phyloP scores from a whole-genome alignment of 2,329 filamentous ascomycete genomes.

The Thielaviopsis ethacetica region DNA sequence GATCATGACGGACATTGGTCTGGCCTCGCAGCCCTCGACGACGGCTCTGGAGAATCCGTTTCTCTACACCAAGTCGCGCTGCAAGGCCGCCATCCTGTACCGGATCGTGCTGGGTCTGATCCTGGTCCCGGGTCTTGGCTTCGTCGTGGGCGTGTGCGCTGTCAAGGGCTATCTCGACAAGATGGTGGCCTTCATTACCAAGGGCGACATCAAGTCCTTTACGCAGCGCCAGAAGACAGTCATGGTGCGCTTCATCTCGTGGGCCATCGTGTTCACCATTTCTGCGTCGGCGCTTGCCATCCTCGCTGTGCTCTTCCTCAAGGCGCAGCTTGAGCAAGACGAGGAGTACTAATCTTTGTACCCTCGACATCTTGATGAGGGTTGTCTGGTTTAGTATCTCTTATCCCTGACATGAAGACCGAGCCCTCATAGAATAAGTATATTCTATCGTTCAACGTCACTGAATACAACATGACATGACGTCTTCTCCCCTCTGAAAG shows the following conservation, averaged over 20 bases:
- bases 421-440: too few species aligned
- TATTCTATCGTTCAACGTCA: too few species aligned
- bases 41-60: slow-evolving; percentile 5
- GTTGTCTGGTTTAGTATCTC: too few species aligned
- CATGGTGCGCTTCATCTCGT: slow-evolving; percentile 5
- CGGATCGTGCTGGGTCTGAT: background rate
- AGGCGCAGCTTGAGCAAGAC: background rate
- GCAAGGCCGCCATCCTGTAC: background rate
- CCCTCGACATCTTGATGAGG: too few species aligned
- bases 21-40: background rate
- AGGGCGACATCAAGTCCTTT: slow-evolving; percentile 2
- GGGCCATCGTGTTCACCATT: slow-evolving; percentile 3
- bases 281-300: slow-evolving; percentile 2
- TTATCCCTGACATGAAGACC: too few species aligned
- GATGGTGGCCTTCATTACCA: background rate
- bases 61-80: background rate
- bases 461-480: too few species aligned
- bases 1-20: background rate
- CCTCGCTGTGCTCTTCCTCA: slow-evolving; percentile 3
- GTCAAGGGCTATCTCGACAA: slow-evolving; percentile 3
- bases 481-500: too few species aligned
- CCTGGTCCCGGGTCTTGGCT: slow-evolving; percentile 1
- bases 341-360: too few species aligned
- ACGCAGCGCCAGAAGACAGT: slow-evolving; percentile 1
- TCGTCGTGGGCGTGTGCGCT: background rate